These are phyloP conservation scores for Lyophyllum atratum DNA, from an alignment of 768 basidiomycete genomes.

Conservation along the genomic window DNA sequence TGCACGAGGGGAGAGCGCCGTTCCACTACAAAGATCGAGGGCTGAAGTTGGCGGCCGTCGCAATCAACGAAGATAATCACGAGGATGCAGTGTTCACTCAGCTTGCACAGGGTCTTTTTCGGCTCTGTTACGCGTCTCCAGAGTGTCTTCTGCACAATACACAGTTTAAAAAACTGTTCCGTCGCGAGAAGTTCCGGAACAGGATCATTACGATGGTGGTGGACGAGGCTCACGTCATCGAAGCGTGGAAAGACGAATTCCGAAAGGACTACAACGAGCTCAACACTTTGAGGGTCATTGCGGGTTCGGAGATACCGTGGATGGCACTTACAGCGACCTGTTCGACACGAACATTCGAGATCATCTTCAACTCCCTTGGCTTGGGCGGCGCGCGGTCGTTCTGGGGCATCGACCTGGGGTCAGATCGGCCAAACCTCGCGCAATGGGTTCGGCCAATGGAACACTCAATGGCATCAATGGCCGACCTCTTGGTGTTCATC, in stretches of 20 bases:
- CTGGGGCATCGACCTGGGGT: constrained; percentile 12
- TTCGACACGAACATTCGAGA: constrained; percentile 14
- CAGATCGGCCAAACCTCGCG: constrained; percentile 10
- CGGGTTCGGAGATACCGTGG: constrained; percentile 15
- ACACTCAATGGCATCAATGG: constrained; percentile 5
- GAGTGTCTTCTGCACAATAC: constrained; percentile 13
- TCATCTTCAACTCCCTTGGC: constrained; percentile 11
- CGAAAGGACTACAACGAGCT: constrained; percentile 18
- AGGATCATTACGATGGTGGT: constrained; percentile 11
- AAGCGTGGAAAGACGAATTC: constrained; percentile 15
- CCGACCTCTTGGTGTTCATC: constrained; percentile 9
- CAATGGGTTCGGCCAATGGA: constrained; percentile 13
- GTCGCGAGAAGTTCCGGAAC: constrained; percentile 1
- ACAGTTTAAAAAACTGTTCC: constrained; percentile 11
- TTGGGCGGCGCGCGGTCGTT: constrained; percentile 11
- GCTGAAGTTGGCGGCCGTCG: constrained; percentile 14
- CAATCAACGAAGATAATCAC: constrained; percentile 9
- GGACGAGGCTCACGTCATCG: constrained; percentile 18
- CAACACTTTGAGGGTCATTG: constrained; percentile 7
- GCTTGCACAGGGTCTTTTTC: constrained; percentile 6
- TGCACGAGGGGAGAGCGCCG: not conserved
- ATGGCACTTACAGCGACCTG: constrained; percentile 17
- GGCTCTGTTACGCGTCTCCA: constrained; percentile 15
- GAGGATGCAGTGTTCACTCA: constrained; percentile 3
- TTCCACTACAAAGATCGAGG: not conserved